phyloP scores from a whole-genome alignment of 768 basidiomycete species.

The Boletus reticulatus region DNA sequence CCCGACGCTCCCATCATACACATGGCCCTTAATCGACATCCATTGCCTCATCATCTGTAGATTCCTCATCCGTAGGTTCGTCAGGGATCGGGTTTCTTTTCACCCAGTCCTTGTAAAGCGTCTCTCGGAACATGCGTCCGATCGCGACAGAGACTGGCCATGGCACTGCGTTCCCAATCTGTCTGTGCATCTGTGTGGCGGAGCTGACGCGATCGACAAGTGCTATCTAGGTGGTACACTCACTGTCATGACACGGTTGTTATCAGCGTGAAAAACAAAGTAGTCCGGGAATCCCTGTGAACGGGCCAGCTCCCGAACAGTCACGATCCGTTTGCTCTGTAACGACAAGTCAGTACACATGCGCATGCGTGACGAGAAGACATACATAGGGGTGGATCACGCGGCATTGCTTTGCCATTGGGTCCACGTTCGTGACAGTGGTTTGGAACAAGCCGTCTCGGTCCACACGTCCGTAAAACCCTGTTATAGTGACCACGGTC shows the following conservation, averaged over 20 bases:
- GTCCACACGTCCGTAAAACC: slow-evolving; percentile 61
- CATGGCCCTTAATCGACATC: slow-evolving; percentile 28
- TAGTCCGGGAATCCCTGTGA: slow-evolving; percentile 82
- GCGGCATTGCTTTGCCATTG: slow-evolving; percentile 72
- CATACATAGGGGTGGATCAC: slow-evolving; percentile 68
- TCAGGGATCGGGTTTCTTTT: slow-evolving; percentile 20
- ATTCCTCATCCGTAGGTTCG: slow-evolving; percentile 32
- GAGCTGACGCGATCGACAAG: not conserved
- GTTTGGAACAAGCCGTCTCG: slow-evolving; percentile 59
- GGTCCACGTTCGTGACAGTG: slow-evolving; percentile 75
- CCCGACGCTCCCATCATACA: too few relatives aligned
- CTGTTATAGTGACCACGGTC: slow-evolving; percentile 26
- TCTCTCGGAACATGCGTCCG: slow-evolving; percentile 56
- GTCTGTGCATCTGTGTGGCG: slow-evolving; percentile 63
- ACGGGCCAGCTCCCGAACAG: slow-evolving; percentile 73
- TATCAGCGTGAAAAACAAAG: slow-evolving; percentile 57
- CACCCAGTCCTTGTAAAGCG: slow-evolving; percentile 53
- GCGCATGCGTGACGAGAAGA: not conserved
- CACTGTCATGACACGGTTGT: slow-evolving; percentile 59
- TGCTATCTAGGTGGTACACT: slow-evolving; percentile 21
- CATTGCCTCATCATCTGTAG: slow-evolving; percentile 22
- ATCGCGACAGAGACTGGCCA: slow-evolving; percentile 62
- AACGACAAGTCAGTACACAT: not conserved
- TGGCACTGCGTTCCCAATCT: slow-evolving; percentile 81
- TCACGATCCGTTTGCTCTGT: slow-evolving; percentile 68